Base-by-base conservation (phyloP, 2,329 filamentous ascomycete species). In the Westerdykella aurantiaca region DNA sequence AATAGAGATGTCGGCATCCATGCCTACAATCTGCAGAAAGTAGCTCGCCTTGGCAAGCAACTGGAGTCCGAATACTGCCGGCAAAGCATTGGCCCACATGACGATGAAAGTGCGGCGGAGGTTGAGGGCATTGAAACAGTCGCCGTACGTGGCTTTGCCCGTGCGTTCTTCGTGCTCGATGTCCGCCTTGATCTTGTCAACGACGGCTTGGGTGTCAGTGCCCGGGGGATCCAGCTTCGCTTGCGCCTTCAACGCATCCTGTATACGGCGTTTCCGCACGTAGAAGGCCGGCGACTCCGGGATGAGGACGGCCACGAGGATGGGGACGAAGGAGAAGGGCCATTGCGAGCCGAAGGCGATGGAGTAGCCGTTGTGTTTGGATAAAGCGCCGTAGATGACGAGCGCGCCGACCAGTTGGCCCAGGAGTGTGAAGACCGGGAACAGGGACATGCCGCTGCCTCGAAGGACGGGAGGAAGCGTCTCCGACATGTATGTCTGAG, bases 231-330 rank as follows among this genome's bases (percentile, higher is more conserved):
- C 72, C 39, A 82, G 71, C 38, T 74, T 72, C 40, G 66, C 68
- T 54, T 79, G 73, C 12, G 75, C 69, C 45, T 63, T 60, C 46
- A 74, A 57, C 1, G 74, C 71, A 38, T 73, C 55, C 1, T 61
- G 60, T 10, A 69, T 55, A 5, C 58, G 56, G 4, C 61, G 63
- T 41, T 68, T 71, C 3, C 73, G 68, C 1, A 79, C 57, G 1
- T 75, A 62, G 46, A 70, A 78, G 0, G 72, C 65, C 0, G 77
- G 77, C 11, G 70, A 75, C 48, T 80, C 76, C 0, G 76, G 76
- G 29, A 79, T 66, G 37, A 73, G 34, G 25, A 72, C 52, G 0
- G 73, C 64, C 13, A 74, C 55, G 14, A 71, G 3, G 12, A 77
- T 56, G 0, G 73, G 69, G 1, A 74, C 47, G 5, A 66, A 59